Percentiles rank a stretch among this genome's conserved stretches.
Conservation (phyloP, 2,329 filamentous ascomycete species). For the Pseudogymnoascus sp. region DNA sequence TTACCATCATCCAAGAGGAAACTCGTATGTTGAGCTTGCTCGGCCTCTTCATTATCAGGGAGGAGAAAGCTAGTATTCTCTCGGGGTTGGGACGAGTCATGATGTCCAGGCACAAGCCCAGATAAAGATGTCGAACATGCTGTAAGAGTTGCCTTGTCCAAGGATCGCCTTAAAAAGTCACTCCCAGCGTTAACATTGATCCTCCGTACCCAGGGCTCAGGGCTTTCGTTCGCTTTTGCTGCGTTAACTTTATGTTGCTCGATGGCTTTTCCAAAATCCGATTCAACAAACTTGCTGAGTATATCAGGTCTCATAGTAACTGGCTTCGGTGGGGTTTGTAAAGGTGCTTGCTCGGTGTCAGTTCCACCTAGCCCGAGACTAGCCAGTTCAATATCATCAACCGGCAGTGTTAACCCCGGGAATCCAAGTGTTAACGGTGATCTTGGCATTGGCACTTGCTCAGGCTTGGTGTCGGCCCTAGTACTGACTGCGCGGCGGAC, state of each 20-base stretch:
- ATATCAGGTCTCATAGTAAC: slow-evolving; percentile 8
- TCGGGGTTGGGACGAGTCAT: not conserved
- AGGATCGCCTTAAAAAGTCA: slow-evolving; percentile 1
- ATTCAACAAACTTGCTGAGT: slow-evolving; percentile 4
- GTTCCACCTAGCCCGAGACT: not conserved
- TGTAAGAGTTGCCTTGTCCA: not conserved
- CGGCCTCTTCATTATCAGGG: not conserved
- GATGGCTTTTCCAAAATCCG: slow-evolving; percentile 1
- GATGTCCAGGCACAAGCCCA: not conserved
- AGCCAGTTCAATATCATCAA: slow-evolving; percentile 1
- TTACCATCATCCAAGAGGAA: slow-evolving; percentile 29
- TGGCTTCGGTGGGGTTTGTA: not conserved
- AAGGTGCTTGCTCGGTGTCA: not conserved
- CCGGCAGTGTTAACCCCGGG: slow-evolving; percentile 45
- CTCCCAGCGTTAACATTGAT: slow-evolving; percentile 5
- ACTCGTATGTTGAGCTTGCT: not conserved
- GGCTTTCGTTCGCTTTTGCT: not conserved
- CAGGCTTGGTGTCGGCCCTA: slow-evolving; percentile 15
- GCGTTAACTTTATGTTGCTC: slow-evolving; percentile 3
- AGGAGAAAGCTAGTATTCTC: slow-evolving; percentile 5
- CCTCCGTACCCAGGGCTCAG: not conserved
- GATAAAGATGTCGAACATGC: not conserved
- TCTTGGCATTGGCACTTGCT: slow-evolving; percentile 15
- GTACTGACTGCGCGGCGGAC: slow-evolving; percentile 76
- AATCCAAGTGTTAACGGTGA: slow-evolving; percentile 30